Conservation (phyloP, 495 filamentous ascomycete species). For the Xanthoparmelia taractica region DNA sequence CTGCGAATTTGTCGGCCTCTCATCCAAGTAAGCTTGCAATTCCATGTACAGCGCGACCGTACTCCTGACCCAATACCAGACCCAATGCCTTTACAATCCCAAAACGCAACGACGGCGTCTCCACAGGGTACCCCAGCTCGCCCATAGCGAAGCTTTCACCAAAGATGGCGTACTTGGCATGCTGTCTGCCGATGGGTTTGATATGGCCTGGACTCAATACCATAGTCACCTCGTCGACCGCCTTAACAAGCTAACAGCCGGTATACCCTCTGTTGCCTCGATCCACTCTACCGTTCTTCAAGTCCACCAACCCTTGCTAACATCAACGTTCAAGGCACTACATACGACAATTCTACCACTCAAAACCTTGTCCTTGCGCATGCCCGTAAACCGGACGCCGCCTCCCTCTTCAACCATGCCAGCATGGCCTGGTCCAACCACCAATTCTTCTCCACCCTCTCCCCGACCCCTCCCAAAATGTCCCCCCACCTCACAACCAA, state of each 20-base stretch:
- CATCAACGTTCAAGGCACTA: constrained; percentile 40
- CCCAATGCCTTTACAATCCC: constrained; percentile 20
- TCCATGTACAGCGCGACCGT: background rate
- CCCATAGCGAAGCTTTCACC: constrained; percentile 43
- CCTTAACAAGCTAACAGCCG: constrained; percentile 64
- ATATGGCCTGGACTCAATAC: constrained; percentile 77
- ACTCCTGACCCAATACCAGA: constrained; percentile 14
- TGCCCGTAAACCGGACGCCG: constrained; percentile 67
- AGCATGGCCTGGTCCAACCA: constrained; percentile 96
- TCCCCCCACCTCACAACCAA: constrained; percentile 40
- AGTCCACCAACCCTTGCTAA: background rate
- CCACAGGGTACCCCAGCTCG: constrained; percentile 55
- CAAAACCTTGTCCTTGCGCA: constrained; percentile 65
- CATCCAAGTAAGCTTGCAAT: constrained; percentile 12
- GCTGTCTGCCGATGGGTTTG: constrained; percentile 56
- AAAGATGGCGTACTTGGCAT: constrained; percentile 59
- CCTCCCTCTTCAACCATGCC: constrained; percentile 86
- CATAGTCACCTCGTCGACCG: constrained; percentile 62
- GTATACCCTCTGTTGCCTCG: constrained; percentile 41
- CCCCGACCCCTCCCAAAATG: constrained; percentile 43
- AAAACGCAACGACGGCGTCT: constrained; percentile 31
- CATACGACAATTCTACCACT: constrained; percentile 47
- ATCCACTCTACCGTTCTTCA: background rate
- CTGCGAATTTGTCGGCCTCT: constrained; percentile 34
- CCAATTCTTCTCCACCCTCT: constrained; percentile 76